A percentile compares a stretch with the other conserved stretches of the same genome.
Conservation (phyloP, 148 eudicot genomes). For the Silene conica region DNA sequence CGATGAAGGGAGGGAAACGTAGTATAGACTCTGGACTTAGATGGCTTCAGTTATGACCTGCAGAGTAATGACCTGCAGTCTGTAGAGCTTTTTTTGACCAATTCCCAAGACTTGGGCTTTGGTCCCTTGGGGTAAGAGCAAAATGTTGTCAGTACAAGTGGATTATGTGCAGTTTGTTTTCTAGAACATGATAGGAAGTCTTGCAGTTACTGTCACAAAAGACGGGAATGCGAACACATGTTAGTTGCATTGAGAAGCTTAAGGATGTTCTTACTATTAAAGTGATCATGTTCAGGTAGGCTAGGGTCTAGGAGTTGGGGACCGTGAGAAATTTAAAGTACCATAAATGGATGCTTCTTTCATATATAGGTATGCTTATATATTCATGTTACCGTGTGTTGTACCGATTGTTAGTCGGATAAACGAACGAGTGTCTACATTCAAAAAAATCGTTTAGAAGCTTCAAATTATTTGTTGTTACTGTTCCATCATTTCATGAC, state of each 20-base stretch:
- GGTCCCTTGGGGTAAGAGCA: no score
- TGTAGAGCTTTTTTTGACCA: no score
- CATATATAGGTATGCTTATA: no score
- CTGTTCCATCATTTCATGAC: slow-evolving; percentile 17
- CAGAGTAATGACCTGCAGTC: no score
- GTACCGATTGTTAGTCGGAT: not conserved
- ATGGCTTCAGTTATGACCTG: no score
- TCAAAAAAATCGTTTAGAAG: not conserved
- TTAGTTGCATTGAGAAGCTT: not conserved
- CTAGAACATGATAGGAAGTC: not conserved
- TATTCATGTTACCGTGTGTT: not conserved
- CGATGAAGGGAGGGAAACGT: no score
- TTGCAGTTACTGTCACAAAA: no score
- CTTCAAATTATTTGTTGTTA: slow-evolving; percentile 19
- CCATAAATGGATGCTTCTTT: not conserved
- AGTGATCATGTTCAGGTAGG: no score
- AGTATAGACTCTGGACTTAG: no score
- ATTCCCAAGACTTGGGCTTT: no score
- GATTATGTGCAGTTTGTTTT: no score
- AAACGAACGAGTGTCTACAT: not conserved
- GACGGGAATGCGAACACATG: not conserved
- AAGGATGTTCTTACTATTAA: not conserved
- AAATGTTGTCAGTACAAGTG: no score
- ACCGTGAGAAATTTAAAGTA: not conserved
- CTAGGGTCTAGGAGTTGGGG: not conserved